These are phyloP conservation scores for Gossypium schwendimanii DNA, from an alignment of 441 rosid species.

Conservation along the genomic window DNA sequence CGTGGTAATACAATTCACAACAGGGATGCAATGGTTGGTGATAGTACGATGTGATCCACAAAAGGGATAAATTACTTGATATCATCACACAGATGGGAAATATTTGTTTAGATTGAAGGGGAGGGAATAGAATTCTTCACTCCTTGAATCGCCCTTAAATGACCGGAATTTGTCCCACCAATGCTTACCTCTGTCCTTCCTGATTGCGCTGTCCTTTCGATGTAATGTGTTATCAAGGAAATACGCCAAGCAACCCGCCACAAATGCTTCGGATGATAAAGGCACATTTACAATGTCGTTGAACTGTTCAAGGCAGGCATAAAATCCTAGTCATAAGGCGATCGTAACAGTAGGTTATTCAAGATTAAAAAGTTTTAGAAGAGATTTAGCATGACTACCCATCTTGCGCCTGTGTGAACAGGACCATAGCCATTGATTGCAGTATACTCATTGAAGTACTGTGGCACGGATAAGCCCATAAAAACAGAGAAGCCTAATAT, in stretches of 20 bases:
- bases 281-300: conserved; percentile 89
- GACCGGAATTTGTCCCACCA: conserved; percentile 93
- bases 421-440: conserved; percentile 87
- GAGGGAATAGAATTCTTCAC: conserved; percentile 80
- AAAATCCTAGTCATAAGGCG: neutral
- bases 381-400: conserved; percentile 39
- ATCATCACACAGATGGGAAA: conserved; percentile 76
- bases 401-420: conserved; percentile 74
- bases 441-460: conserved; percentile 86
- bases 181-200: conserved; percentile 92
- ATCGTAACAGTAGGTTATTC: neutral
- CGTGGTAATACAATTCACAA: conserved; percentile 20
- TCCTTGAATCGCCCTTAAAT: conserved; percentile 65
- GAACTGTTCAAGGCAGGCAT: conserved; percentile 44
- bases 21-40: neutral
- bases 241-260: conserved; percentile 74
- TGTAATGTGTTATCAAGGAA: conserved; percentile 76
- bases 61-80: neutral
- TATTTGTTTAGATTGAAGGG: conserved; percentile 88
- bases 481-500: conserved; percentile 84
- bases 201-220: conserved; percentile 38
- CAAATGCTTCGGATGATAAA: conserved; percentile 82
- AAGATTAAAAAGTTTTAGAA: neutral
- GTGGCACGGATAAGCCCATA: conserved; percentile 84
- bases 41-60: conserved; percentile 2